Conservation (phyloP, 106 monocot species). For the Dioscorea zingiberensis region DNA sequence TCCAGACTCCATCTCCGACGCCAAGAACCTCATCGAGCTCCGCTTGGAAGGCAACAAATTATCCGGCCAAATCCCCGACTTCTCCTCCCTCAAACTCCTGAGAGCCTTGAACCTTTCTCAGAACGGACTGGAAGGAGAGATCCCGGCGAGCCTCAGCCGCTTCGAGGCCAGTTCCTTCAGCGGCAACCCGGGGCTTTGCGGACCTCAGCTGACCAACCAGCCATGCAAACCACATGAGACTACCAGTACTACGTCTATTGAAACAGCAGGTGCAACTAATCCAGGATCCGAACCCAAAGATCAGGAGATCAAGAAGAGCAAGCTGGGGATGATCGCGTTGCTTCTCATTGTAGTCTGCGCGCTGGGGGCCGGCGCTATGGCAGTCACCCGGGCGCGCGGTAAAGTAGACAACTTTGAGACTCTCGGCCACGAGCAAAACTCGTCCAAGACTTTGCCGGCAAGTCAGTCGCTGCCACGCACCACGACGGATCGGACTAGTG, state of each 20-base stretch:
- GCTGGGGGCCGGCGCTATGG: neutral
- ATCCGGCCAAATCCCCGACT: conserved; percentile 37
- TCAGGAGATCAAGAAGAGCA: conserved; percentile 9
- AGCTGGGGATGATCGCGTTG: conserved; percentile 1
- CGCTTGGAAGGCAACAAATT: conserved; percentile 59
- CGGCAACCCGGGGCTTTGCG: conserved; percentile 40
- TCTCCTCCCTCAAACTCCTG: conserved; percentile 14
- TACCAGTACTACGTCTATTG: no score
- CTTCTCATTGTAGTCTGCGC: neutral
- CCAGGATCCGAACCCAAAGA: conserved; percentile 1
- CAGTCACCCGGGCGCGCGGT: conserved; percentile 2
- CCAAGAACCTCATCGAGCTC: conserved; percentile 38
- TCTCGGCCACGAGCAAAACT: neutral
- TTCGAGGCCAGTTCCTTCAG: conserved; percentile 24
- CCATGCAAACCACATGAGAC: neutral
- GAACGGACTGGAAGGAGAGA: conserved; percentile 38
- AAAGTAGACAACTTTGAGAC: conserved; percentile 9
- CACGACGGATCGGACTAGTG: neutral
- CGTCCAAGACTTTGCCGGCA: no score
- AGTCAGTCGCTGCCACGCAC: neutral
- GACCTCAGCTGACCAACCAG: neutral
- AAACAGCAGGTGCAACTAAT: no score
- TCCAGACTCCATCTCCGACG: conserved; percentile 13
- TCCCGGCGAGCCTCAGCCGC: conserved; percentile 22
- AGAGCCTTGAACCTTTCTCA: conserved; percentile 39